phyloP scores from a whole-genome alignment of 164 flowering plant species.

The Macadamia integrifolia region DNA sequence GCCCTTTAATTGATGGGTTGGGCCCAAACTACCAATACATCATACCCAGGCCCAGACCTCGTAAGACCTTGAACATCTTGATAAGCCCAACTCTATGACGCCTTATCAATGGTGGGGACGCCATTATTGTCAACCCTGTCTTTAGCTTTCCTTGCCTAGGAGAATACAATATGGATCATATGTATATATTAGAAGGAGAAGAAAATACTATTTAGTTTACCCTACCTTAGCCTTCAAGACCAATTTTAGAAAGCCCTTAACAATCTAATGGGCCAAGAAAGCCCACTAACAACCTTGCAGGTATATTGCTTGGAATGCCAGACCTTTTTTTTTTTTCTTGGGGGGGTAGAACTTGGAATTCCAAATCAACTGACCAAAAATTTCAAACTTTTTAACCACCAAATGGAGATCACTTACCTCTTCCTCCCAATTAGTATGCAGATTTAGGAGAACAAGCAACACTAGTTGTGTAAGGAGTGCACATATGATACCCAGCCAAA shows the following conservation, averaged over 20 bases:
- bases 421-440: conserved; percentile 36
- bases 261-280: background rate
- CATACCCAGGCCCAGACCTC: too few relatives aligned
- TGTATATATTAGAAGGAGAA: too few relatives aligned
- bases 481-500: conserved; percentile 55
- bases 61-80: too few relatives aligned
- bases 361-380: background rate
- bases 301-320: background rate
- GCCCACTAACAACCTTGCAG: background rate
- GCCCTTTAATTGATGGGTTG: too few relatives aligned
- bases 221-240: too few relatives aligned
- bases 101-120: background rate
- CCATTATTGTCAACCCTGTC: background rate
- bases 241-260: background rate
- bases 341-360: too few relatives aligned
- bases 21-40: too few relatives aligned
- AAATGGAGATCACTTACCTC: conserved; percentile 15
- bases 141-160: background rate
- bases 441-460: conserved; percentile 31
- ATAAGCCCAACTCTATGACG: background rate
- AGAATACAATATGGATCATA: background rate
- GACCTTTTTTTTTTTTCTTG: too few relatives aligned
- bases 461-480: conserved; percentile 35
- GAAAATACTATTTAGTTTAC: too few relatives aligned
- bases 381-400: too few relatives aligned